Percentiles rank a stretch among this genome's conserved stretches.
phyloP scores from a whole-genome alignment of 192 early-diverging fungal genomes.

The Backusella macrospora region DNA sequence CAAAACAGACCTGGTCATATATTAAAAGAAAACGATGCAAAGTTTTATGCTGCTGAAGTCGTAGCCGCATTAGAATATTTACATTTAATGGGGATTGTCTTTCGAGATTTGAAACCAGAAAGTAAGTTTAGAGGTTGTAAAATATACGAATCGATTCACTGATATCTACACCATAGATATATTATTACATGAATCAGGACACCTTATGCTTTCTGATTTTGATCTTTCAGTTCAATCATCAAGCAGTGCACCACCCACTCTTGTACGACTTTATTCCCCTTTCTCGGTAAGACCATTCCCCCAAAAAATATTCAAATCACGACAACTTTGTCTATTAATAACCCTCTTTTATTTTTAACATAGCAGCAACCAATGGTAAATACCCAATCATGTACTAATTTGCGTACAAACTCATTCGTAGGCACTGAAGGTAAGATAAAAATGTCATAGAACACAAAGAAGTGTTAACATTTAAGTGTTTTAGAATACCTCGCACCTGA shows the following conservation, averaged over 20 bases:
- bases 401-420: conserved; percentile 8
- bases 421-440: not conserved
- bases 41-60: conserved; percentile 98
- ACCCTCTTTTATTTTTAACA: not conserved
- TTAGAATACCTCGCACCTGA: conserved; percentile 42
- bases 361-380: conserved; percentile 6
- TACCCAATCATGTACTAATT: conserved; percentile 12
- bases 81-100: conserved; percentile 94
- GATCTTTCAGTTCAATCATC: conserved; percentile 94
- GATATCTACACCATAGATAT: conserved; percentile 55
- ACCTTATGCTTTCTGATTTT: conserved; percentile 98
- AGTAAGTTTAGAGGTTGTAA: conserved; percentile 57
- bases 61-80: conserved; percentile 94
- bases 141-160: not conserved
- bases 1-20: conserved; percentile 88
- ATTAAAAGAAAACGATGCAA: conserved; percentile 84
- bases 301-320: not conserved
- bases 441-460: conserved; percentile 56
- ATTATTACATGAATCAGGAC: conserved; percentile 89
- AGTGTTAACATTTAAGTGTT: not conserved
- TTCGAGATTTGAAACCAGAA: conserved; percentile 97
- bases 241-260: conserved; percentile 68
- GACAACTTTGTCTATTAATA: not conserved
- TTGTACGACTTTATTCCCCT: conserved; percentile 62
- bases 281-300: conserved; percentile 50